A percentile compares a stretch with the other conserved stretches of the same genome.
Conservation (phyloP, 441 rosid species). For the Adansonia grandidieri region DNA sequence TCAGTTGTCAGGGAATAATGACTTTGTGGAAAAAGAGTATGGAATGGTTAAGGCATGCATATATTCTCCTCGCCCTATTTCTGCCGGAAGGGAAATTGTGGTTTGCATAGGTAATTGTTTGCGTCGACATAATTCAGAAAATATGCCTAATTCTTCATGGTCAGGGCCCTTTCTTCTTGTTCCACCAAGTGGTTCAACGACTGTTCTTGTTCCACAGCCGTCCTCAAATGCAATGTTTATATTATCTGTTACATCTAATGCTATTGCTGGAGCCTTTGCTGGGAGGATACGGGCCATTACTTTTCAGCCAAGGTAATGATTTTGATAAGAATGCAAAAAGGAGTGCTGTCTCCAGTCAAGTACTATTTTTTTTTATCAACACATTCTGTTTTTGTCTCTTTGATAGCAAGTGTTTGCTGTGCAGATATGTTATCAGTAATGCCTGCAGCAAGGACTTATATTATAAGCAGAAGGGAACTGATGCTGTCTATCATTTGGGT, state of each 20-base stretch:
- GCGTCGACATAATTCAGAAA: conserved; percentile 51
- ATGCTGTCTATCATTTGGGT: conserved; percentile 63
- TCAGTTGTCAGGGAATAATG: conserved; percentile 44
- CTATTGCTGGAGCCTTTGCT: conserved; percentile 68
- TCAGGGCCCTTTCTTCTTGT: conserved; percentile 80
- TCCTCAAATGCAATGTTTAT: conserved; percentile 70
- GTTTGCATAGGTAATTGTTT: conserved; percentile 62
- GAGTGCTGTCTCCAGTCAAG: background rate
- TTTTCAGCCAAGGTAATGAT: conserved; percentile 86
- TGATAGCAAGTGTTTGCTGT: conserved; percentile 32
- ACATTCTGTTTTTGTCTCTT: background rate
- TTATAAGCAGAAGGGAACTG: conserved; percentile 92
- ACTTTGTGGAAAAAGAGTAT: conserved; percentile 43
- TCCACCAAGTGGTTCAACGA: conserved; percentile 84
- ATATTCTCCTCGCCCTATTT: conserved; percentile 67
- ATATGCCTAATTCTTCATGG: conserved; percentile 56
- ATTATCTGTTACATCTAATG: conserved; percentile 75
- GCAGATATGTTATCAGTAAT: conserved; percentile 90
- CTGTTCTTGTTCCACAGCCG: conserved; percentile 73
- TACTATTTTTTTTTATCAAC: conserved; percentile 7
- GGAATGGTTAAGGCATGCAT: conserved; percentile 76
- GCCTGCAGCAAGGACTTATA: conserved; percentile 84
- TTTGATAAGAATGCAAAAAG: conserved; percentile 20
- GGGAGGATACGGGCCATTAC: conserved; percentile 84
- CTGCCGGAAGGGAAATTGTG: conserved; percentile 55